Evolutionary conservation across 805 yeast genomes (phyloP), one percentile per base, ranked within the genome.

Genomic region (Yarrowia sp.): DNA sequence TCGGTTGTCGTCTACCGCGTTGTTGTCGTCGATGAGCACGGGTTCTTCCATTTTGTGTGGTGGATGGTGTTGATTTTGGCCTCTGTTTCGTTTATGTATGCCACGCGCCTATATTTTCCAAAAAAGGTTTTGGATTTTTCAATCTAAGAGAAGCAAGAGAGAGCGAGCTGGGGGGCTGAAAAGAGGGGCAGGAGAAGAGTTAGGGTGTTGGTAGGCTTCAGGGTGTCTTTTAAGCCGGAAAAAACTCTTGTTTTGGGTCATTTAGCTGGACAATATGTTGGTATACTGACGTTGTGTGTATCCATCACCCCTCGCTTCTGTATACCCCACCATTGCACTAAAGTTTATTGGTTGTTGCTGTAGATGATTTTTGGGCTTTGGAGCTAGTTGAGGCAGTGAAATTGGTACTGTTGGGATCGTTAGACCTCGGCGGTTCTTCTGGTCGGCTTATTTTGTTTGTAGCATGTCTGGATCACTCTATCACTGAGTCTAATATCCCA

Each of bases 1-100:
- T 47, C 84, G 73, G 31, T 68, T 44, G 17, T 22, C 36, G 36
- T 45, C 65, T 5, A 28, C 53, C 15, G 47, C 31, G 45, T 28
- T 28, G 3, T 38, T 33, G 43, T 44, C 64, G 43, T 45, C 43
- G 39, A 47, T 58, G 17, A 33, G 35, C n/a, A 58, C 51, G 14
- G 64, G 64, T 36, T 58, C 64, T 35, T 58, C 64, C 64, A 58
- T 58, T 13, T 10, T 38, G 41, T 33, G 5, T 44, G 15, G 42
- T 22, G 28, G 28, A 22, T 22, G 28, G 3, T 3, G 3, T 22
- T 22, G 28, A 22, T n/a, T n/a, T n/a, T 22, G 28, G 28, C 28
- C 38, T 35, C 8, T 3, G 38, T 35, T 35, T 35, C 13, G 38
- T 10, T 35, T 9, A 11, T 35, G 38, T 9, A 35, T 35, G 10